Conservation (phyloP, 2,329 filamentous ascomycete genomes). For the Xylariales sp. region DNA sequence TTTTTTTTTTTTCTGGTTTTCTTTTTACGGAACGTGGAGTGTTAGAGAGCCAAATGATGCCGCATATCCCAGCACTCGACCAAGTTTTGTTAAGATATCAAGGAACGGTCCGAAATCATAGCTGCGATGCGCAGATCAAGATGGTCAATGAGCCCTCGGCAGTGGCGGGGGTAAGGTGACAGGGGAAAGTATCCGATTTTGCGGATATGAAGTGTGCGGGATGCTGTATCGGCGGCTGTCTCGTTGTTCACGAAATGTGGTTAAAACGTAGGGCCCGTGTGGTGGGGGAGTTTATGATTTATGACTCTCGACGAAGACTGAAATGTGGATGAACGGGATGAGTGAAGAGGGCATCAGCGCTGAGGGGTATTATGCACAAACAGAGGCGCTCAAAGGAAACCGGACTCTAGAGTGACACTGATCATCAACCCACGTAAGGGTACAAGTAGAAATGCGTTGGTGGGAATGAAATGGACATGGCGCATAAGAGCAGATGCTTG, state of each 20-base stretch:
- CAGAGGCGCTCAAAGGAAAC: constrained; percentile 14
- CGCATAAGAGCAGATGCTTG: constrained; percentile 1
- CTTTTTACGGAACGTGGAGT: neutral
- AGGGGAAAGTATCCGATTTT: neutral
- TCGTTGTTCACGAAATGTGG: neutral
- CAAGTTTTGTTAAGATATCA: neutral
- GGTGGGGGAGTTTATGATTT: neutral
- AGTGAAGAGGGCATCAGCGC: neutral
- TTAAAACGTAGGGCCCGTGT: neutral
- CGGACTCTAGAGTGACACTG: neutral
- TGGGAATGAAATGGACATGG: constrained; percentile 1
- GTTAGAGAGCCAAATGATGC: neutral
- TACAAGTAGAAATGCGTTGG: constrained; percentile 3
- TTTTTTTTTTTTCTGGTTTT: too few species aligned
- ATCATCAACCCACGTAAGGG: neutral
- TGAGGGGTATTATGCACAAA: constrained; percentile 24
- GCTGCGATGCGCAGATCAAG: constrained; percentile 1
- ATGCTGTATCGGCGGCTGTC: neutral
- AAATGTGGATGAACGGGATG: neutral
- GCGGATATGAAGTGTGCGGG: neutral
- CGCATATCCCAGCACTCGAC: constrained; percentile 6
- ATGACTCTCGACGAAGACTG: neutral
- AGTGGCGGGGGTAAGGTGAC: neutral
- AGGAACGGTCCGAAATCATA: constrained; percentile 10
- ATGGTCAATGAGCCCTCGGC: neutral